Evolutionary conservation across 371 early-diverging fungal genomes (phyloP).

Genomic region (Paraphysoderma sedebokerense): DNA sequence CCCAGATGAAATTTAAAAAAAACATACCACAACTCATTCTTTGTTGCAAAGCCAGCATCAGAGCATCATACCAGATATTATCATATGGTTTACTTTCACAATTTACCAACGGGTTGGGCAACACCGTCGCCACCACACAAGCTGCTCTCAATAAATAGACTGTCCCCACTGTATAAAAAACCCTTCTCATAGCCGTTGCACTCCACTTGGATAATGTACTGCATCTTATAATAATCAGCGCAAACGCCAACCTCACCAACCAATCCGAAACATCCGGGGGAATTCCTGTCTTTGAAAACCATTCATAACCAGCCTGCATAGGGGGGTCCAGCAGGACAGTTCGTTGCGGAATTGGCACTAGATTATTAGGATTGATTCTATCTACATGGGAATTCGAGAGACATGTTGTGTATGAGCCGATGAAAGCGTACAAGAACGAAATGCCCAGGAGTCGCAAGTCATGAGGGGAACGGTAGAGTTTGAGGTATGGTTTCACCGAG

Average conservation of each 20-base stretch:
- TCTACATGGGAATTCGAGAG: slow-evolving; percentile 15
- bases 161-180: not conserved
- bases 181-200: not conserved
- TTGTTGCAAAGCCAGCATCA: not conserved
- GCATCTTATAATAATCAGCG: not conserved
- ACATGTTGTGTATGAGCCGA: not conserved
- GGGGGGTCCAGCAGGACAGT: slow-evolving; percentile 14
- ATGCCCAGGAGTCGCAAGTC: not conserved
- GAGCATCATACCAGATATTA: not conserved
- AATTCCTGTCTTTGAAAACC: not conserved
- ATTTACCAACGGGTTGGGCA: not conserved
- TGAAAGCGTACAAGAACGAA: not conserved
- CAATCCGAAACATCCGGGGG: not conserved
- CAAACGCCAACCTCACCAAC: not conserved
- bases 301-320: slow-evolving; percentile 8
- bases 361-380: slow-evolving; percentile 10
- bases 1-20: not conserved
- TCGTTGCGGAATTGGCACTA: slow-evolving; percentile 9
- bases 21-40: not conserved
- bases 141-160: not conserved
- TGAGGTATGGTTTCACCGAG: not conserved
- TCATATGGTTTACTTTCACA: not conserved
- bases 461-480: not conserved
- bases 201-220: not conserved
- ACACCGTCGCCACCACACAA: not conserved